These are phyloP conservation scores for Pestalotiopsis fici DNA, from an alignment of 2,329 filamentous ascomycete species.

Conservation along the genomic window DNA sequence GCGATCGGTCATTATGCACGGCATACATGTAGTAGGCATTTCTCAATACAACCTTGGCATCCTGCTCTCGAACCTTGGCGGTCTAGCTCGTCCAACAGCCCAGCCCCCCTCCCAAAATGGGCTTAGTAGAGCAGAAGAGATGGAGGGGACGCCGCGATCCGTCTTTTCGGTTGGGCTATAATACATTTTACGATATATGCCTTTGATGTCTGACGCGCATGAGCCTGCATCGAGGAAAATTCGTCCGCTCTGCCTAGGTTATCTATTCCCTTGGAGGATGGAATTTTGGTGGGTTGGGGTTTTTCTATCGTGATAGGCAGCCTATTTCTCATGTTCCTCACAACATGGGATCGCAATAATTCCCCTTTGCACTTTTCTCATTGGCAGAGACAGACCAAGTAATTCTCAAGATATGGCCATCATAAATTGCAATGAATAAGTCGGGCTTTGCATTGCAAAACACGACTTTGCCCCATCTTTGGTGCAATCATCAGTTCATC, in stretches of 20 bases:
- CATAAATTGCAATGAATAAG: no score
- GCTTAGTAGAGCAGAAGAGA: neutral
- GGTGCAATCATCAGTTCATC: neutral
- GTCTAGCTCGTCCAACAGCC: no score
- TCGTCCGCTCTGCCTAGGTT: neutral
- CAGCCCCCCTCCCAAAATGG: neutral
- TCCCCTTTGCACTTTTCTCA: no score
- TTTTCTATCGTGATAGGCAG: no score
- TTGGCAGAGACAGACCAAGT: no score
- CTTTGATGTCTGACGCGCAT: neutral
- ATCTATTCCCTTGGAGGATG: neutral
- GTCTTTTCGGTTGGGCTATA: neutral
- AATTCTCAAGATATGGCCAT: no score
- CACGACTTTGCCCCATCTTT: no score
- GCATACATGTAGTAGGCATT: neutral
- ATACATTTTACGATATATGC: neutral
- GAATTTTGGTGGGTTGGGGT: no score
- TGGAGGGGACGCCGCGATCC: neutral
- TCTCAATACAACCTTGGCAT: neutral
- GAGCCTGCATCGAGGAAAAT: neutral
- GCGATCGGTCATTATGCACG: neutral
- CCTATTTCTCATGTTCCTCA: no score
- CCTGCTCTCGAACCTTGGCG: neutral
- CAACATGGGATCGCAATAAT: no score
- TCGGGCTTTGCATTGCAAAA: no score